Evolutionary conservation across 768 basidiomycete genomes (phyloP).

Genomic region (Pluteus cervinus): DNA sequence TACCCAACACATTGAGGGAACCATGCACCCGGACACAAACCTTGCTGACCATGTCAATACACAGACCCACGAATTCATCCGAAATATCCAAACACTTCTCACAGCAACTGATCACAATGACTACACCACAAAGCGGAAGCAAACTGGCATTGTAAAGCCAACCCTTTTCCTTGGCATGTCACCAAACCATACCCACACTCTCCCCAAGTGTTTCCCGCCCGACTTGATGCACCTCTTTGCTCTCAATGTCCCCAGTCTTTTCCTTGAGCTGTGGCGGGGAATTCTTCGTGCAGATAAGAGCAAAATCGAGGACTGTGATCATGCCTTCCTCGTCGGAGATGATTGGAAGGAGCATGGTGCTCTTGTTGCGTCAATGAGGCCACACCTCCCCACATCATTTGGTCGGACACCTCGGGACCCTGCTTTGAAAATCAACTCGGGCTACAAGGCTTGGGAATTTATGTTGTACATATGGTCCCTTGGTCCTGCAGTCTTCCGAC

Average conservation of each 20-base stretch:
- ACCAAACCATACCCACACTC: slow-evolving; percentile 13
- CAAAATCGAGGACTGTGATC: background rate
- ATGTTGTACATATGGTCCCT: slow-evolving; percentile 25
- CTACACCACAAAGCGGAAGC: background rate
- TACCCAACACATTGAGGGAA: too few relatives aligned
- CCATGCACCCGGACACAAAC: too few relatives aligned
- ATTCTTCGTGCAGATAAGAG: slow-evolving; percentile 7
- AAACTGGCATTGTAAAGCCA: slow-evolving; percentile 26
- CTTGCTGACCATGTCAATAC: too few relatives aligned
- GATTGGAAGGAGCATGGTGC: slow-evolving; percentile 33
- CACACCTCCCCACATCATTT: slow-evolving; percentile 19
- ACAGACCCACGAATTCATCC: background rate
- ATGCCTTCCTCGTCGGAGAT: background rate
- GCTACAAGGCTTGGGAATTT: slow-evolving; percentile 34
- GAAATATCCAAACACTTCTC: background rate
- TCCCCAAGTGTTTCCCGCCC: slow-evolving; percentile 18
- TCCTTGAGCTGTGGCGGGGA: slow-evolving; percentile 25
- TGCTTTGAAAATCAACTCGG: slow-evolving; percentile 28
- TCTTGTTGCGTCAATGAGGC: slow-evolving; percentile 14
- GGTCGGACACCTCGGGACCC: slow-evolving; percentile 19
- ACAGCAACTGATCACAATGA: background rate
- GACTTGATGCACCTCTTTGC: slow-evolving; percentile 27
- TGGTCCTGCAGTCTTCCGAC: slow-evolving; percentile 22
- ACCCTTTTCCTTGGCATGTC: slow-evolving; percentile 20
- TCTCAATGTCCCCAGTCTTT: slow-evolving; percentile 19